Percentiles rank a stretch among this genome's conserved stretches.
Evolutionary conservation across 1,139 yeast genomes (phyloP).

Genomic region (Debaryomycetaceae sp.): DNA sequence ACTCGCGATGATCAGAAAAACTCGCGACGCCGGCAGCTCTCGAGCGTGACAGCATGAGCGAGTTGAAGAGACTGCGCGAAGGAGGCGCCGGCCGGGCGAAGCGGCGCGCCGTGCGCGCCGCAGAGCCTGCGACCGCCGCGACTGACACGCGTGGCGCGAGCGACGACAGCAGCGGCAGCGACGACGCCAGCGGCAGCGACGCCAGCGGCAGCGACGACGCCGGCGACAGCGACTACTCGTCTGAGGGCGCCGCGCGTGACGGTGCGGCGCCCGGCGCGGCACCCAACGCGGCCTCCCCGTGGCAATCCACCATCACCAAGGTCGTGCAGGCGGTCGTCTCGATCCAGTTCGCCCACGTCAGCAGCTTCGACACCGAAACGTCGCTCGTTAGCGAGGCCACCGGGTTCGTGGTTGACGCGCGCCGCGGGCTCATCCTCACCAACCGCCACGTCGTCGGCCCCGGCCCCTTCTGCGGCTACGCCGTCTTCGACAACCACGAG

Average conservation of each 20-base stretch:
- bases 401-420: conserved; percentile 89
- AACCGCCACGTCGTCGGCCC: conserved; percentile 95
- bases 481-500: conserved; percentile 91
- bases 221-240: neutral
- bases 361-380: conserved; percentile 80
- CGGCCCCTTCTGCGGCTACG: conserved; percentile 89
- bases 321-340: conserved; percentile 88
- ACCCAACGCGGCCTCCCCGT: conserved; percentile 20
- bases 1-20: no score
- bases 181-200: neutral
- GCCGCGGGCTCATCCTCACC: conserved; percentile 77
- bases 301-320: conserved; percentile 80
- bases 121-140: neutral
- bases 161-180: neutral
- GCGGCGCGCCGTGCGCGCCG: no score
- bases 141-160: neutral
- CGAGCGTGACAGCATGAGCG: no score
- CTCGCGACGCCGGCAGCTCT: no score
- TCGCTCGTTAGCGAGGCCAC: conserved; percentile 87
- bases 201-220: neutral
- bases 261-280: neutral
- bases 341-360: conserved; percentile 83
- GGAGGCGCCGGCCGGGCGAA: no score
- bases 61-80: no score
- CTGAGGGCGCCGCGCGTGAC: no score